Evolutionary conservation across 495 filamentous ascomycete genomes (phyloP).

Genomic region (Tuber magnatum): DNA sequence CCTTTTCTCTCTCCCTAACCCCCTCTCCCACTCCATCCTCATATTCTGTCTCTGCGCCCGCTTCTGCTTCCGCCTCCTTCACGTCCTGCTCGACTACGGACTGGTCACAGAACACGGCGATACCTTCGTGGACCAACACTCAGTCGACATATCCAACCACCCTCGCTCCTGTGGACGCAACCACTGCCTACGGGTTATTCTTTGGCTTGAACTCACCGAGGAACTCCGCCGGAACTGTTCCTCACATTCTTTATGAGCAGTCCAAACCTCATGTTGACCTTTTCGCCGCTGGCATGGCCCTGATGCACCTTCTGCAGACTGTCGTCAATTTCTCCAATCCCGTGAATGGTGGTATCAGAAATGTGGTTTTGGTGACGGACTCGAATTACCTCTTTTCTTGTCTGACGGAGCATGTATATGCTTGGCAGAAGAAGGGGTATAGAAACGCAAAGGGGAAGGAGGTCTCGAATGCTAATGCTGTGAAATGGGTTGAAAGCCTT

Average conservation of each 20-base stretch:
- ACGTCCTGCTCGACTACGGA: not conserved
- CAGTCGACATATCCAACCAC: not conserved
- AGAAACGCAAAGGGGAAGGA: constrained; percentile 22
- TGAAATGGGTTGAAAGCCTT: constrained; percentile 26
- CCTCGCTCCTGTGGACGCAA: not conserved
- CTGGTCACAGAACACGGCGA: not conserved
- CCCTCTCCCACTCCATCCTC: constrained; percentile 17
- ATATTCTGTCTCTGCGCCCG: constrained; percentile 17
- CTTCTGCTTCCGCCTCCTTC: constrained; percentile 10
- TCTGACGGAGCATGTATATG: constrained; percentile 19
- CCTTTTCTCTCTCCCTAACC: constrained; percentile 19
- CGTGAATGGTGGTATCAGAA: constrained; percentile 6
- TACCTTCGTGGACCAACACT: not conserved
- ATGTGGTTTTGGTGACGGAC: constrained; percentile 28
- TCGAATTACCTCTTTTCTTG: constrained; percentile 27
- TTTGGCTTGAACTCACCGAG: constrained; percentile 17
- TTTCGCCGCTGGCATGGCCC: constrained; percentile 29
- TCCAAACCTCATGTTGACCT: constrained; percentile 31
- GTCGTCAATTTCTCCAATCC: constrained; percentile 8
- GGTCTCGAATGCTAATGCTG: constrained; percentile 20
- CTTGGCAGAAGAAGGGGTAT: constrained; percentile 25
- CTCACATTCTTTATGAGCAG: constrained; percentile 10
- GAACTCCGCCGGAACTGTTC: constrained; percentile 15
- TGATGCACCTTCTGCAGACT: constrained; percentile 12
- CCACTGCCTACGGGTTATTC: constrained; percentile 22